These are phyloP conservation scores for Prunus mira DNA, from an alignment of 306 rosid species.

Conservation along the genomic window DNA sequence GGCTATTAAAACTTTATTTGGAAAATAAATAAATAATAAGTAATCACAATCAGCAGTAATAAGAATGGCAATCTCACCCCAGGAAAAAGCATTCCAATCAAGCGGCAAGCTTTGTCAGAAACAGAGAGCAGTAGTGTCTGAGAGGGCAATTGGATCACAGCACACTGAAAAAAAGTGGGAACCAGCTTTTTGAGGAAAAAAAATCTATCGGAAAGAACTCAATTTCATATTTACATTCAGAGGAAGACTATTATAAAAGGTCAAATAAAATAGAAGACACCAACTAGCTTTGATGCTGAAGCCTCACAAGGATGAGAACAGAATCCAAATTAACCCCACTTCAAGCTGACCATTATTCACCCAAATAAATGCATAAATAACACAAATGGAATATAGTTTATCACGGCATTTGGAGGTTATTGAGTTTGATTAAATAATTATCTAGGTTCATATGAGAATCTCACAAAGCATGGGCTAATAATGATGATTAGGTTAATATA, in stretches of 20 bases:
- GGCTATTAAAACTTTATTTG: slow-evolving; percentile 5
- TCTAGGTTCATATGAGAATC: not conserved
- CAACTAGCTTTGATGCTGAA: slow-evolving; percentile 5
- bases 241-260: not conserved
- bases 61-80: slow-evolving; percentile 55
- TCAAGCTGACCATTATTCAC: not conserved
- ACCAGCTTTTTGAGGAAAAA: slow-evolving; percentile 14
- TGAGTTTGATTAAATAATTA: not conserved
- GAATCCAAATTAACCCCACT: not conserved
- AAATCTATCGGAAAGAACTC: not conserved
- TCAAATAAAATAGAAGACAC: not conserved
- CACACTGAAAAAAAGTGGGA: slow-evolving; percentile 64
- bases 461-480: not conserved
- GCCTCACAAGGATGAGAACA: not conserved
- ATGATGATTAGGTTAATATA: not conserved
- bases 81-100: slow-evolving; percentile 98
- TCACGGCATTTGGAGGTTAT: not conserved
- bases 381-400: not conserved
- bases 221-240: not conserved
- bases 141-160: slow-evolving; percentile 93
- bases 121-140: slow-evolving; percentile 92
- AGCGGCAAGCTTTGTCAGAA: slow-evolving; percentile 89
- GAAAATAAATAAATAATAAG: not conserved
- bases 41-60: not conserved
- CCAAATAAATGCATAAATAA: not conserved